phyloP scores from a whole-genome alignment of 352 stramenopile genomes.

The Thalassiosira sp. region DNA sequence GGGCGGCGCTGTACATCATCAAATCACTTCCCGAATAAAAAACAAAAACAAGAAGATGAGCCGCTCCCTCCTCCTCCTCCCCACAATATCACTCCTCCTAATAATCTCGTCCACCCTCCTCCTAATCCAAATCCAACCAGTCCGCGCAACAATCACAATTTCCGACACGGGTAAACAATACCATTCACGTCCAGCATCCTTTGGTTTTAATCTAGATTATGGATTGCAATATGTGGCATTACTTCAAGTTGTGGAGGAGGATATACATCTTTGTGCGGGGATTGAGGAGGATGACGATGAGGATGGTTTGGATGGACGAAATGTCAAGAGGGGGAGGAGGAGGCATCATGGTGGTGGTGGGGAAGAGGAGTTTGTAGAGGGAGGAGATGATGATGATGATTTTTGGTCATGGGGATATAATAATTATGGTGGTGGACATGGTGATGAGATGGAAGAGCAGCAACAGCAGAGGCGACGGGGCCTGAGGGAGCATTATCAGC shows the following conservation, averaged over 20 bases:
- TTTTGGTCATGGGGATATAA: neutral
- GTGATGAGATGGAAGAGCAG: too few species aligned
- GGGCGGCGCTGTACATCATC: too few species aligned
- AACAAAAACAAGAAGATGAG: neutral
- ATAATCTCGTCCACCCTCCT: neutral
- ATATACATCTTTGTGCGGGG: slow-evolving; percentile 24
- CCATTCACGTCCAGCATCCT: slow-evolving; percentile 20
- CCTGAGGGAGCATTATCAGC: too few species aligned
- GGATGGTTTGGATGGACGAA: neutral
- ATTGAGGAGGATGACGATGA: neutral
- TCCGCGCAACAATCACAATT: slow-evolving; percentile 16
- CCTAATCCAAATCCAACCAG: neutral
- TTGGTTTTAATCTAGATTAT: slow-evolving; percentile 37
- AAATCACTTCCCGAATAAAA: too few species aligned
- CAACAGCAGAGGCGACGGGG: too few species aligned
- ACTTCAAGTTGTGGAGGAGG: slow-evolving; percentile 21
- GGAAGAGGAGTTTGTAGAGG: neutral
- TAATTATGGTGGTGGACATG: too few species aligned
- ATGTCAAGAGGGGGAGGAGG: neutral
- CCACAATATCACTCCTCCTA: neutral
- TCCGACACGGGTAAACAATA: slow-evolving; percentile 23
- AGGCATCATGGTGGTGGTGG: neutral
- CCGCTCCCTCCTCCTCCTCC: neutral
- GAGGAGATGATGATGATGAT: too few species aligned
- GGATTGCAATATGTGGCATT: slow-evolving; percentile 34